Evolutionary conservation across 768 basidiomycete species (phyloP).

Genomic region (Lepiota brunneoincarnata): DNA sequence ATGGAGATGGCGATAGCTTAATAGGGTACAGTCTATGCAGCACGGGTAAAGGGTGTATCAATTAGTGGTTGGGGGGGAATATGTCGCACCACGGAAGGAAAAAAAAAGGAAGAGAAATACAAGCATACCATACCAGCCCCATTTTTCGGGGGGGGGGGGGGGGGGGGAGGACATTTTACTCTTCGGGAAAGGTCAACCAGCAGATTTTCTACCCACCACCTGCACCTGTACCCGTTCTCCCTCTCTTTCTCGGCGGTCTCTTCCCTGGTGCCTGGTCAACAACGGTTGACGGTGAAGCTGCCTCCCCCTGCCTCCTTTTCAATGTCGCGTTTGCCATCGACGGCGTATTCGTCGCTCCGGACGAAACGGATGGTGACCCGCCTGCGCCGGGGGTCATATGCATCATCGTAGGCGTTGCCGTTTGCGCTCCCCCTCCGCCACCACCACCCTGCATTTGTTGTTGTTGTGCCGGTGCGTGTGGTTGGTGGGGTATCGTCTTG

Average conservation of each 20-base stretch:
- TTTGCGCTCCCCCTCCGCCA: background rate
- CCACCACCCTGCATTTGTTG: background rate
- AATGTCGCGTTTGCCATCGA: constrained; percentile 45
- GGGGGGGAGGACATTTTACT: too few species aligned
- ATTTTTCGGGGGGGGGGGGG: too few species aligned
- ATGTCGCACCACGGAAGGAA: background rate
- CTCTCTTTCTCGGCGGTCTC: constrained; percentile 50
- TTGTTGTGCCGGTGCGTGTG: background rate
- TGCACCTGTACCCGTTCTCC: constrained; percentile 45
- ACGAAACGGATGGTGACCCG: background rate
- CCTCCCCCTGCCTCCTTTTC: constrained; percentile 65
- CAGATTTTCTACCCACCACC: constrained; percentile 38
- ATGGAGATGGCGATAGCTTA: too few species aligned
- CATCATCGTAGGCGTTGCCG: constrained; percentile 5
- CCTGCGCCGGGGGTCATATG: too few species aligned
- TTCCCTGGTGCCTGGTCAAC: constrained; percentile 42
- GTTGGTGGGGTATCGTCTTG: constrained; percentile 45
- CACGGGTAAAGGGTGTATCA: constrained; percentile 8
- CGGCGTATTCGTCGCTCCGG: constrained; percentile 44
- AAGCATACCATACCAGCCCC: too few species aligned
- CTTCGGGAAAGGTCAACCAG: background rate
- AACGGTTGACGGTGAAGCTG: constrained; percentile 41
- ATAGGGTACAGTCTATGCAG: constrained; percentile 36
- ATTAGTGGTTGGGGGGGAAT: constrained; percentile 14
- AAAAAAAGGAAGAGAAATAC: too few species aligned